Percentiles rank a stretch among this genome's conserved stretches.
Evolutionary conservation across 2,329 filamentous ascomycete genomes (phyloP).

Genomic region (Microsporum ferrugineum): DNA sequence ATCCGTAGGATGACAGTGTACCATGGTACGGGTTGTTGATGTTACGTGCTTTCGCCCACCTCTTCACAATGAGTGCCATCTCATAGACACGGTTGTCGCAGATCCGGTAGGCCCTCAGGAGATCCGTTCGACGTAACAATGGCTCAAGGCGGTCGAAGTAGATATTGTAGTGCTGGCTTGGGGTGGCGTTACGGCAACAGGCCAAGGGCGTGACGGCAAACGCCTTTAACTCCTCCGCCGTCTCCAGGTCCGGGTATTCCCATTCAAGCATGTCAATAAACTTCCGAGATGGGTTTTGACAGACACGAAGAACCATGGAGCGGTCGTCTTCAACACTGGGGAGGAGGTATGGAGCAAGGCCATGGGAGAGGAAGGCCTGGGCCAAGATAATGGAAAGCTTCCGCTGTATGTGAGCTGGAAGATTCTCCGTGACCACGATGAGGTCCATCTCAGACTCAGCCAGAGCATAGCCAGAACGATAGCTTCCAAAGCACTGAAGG

Average conservation of each 20-base stretch:
- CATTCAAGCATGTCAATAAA: conserved; percentile 36
- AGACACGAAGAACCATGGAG: conserved; percentile 81
- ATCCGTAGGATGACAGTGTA: conserved; percentile 80
- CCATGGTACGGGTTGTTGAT: conserved; percentile 83
- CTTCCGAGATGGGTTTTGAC: conserved; percentile 53
- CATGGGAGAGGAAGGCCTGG: conserved; percentile 58
- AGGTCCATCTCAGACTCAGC: conserved; percentile 88
- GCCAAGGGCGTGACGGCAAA: not conserved
- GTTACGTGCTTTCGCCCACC: conserved; percentile 74
- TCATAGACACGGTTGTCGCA: conserved; percentile 66
- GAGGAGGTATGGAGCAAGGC: conserved; percentile 64
- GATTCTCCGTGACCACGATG: conserved; percentile 35
- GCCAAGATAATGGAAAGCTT: conserved; percentile 64
- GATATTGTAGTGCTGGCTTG: conserved; percentile 48
- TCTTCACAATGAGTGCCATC: conserved; percentile 76
- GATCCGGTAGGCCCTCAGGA: conserved; percentile 71
- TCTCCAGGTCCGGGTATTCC: conserved; percentile 13
- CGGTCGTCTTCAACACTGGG: conserved; percentile 50
- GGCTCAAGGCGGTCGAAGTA: conserved; percentile 72
- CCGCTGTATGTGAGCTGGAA: conserved; percentile 45
- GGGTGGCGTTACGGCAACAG: not conserved
- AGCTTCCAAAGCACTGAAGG: conserved; percentile 66
- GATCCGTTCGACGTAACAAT: conserved; percentile 68
- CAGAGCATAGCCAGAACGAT: conserved; percentile 74
- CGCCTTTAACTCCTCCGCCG: not conserved